Evolutionary conservation across 768 basidiomycete species (phyloP).

Genomic region (Butyriboletus loyo): DNA sequence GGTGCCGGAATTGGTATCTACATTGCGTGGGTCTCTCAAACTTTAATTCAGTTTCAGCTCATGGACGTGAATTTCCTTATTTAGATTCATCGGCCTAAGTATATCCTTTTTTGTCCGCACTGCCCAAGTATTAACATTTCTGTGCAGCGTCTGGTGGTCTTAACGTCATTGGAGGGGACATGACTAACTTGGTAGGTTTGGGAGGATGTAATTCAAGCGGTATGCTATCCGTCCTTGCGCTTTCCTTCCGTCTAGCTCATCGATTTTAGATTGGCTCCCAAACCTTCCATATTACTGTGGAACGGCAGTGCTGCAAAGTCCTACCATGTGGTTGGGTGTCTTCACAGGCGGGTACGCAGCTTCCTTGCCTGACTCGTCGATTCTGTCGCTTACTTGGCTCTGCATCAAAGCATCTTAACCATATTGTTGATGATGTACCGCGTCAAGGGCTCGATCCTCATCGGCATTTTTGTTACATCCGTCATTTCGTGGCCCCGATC

Average conservation of each 20-base stretch:
- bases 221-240: constrained; percentile 16
- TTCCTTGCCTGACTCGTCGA: neutral
- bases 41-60: constrained; percentile 2
- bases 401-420: constrained; percentile 57
- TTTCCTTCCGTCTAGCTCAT: constrained; percentile 8
- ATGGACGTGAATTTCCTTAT: constrained; percentile 11
- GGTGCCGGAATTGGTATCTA: constrained; percentile 87
- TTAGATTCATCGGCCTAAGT: constrained; percentile 75
- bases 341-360: constrained; percentile 72
- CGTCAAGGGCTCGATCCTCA: constrained; percentile 76
- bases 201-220: constrained; percentile 67
- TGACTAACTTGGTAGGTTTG: constrained; percentile 65
- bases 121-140: neutral
- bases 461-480: constrained; percentile 81
- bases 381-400: constrained; percentile 2
- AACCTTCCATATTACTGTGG: constrained; percentile 60
- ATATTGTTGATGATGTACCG: constrained; percentile 81
- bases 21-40: constrained; percentile 58
- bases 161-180: constrained; percentile 72
- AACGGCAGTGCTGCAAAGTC: constrained; percentile 61
- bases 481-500: constrained; percentile 87
- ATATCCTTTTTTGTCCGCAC: constrained; percentile 13
- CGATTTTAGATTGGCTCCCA: constrained; percentile 39
- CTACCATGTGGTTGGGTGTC: constrained; percentile 87
- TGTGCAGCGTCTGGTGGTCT: constrained; percentile 60